Evolutionary conservation across 306 rosid species (phyloP).

Genomic region (Vigna unguiculata): DNA sequence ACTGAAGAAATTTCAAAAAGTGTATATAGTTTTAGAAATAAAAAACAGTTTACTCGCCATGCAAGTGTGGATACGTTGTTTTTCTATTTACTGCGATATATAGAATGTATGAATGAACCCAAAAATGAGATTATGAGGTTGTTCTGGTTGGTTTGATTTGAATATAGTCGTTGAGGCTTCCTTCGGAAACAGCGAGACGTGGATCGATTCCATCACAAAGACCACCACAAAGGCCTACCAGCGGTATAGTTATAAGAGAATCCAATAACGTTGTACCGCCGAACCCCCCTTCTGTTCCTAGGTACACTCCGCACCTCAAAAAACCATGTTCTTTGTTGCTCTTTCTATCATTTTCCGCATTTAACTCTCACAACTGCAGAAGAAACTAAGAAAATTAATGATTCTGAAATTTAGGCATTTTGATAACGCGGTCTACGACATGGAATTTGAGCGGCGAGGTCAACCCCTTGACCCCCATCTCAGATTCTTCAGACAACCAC

Average conservation of each 20-base stretch:
- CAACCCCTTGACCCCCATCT: slow-evolving; percentile 30
- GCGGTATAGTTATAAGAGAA: not conserved
- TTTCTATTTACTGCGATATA: not conserved
- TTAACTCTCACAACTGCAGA: not conserved
- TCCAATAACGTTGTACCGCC: not conserved
- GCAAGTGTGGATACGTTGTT: not conserved
- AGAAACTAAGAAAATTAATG: not conserved
- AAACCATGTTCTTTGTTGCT: not conserved
- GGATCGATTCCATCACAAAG: not conserved
- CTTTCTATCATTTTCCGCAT: not conserved
- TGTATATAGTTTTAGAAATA: too few species aligned
- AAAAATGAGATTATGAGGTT: not conserved
- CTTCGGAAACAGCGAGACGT: not conserved
- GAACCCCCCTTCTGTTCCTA: not conserved
- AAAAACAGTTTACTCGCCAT: too few species aligned
- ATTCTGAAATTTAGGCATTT: slow-evolving; percentile 7
- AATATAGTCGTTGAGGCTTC: not conserved
- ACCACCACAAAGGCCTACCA: not conserved
- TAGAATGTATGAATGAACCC: not conserved
- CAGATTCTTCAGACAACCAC: not conserved
- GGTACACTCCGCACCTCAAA: not conserved
- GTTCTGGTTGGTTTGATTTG: slow-evolving; percentile 4
- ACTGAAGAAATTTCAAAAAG: not conserved
- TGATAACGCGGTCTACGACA: not conserved
- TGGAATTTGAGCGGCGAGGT: not conserved